Base-by-base conservation (phyloP, 306 rosid genomes). In the Echinosophora koreensis region DNA sequence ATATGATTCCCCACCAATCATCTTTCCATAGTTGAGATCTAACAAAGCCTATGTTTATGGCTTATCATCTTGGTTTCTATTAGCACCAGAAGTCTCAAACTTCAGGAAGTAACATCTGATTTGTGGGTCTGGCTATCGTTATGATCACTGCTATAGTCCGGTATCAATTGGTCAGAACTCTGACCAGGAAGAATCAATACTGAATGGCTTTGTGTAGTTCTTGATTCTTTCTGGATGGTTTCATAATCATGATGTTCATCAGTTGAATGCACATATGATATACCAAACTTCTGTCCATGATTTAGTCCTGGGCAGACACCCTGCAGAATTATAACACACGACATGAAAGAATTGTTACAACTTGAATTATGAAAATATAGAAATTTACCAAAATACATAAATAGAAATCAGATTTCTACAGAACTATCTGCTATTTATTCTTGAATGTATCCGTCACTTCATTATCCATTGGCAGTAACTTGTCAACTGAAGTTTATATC, bases 281-380 rank as follows among this genome's bases (percentile, higher is more conserved):
- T 81, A 41, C 97, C 92, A 67, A 74, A 89, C 84, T 86, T 92
- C 78, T 92, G 93, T 27, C 92, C 97, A 79, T 89, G 96, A 71
- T 78, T 76, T 56, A 92, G 87, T 80, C 96, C 97, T 28, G 92
- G 97, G 89, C 97, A 95, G 83, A 85, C 62, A 50, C 98, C 97
- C 97, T 95, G 92, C 79, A 83, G 51, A 76, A 56, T 51, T 55
- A 83, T 67, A 81, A 66, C 64, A 73, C 38, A 64, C 50, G 28
- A 69, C 30, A 28, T 14, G 9, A 69, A 62, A 38, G 5, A 81
- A 27, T 13, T 32, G 50, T 52, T 52, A 67, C 34, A 28, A 13
- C 41, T 69, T 13, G 22, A 65, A 74, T 27, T 35, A 16, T 16
- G 13, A 38, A 30, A 35, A 52, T 12, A 76, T 62, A 8, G 16